phyloP scores from a whole-genome alignment of 2,329 filamentous ascomycete genomes.

The Bipolaris oryzae region DNA sequence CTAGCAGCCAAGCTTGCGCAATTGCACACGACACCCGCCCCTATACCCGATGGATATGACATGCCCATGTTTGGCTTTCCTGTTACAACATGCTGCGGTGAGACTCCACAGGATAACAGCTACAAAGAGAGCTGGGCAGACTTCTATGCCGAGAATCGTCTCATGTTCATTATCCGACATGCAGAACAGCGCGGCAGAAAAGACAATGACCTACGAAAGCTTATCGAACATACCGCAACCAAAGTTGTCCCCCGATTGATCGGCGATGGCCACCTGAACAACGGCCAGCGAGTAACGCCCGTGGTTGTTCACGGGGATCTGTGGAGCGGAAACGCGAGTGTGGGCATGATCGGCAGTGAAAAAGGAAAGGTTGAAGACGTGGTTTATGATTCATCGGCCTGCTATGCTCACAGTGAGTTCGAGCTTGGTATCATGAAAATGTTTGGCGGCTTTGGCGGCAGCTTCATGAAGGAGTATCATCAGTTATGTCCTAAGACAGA shows the following conservation, averaged over 20 bases:
- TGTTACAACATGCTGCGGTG: slow-evolving; percentile 82
- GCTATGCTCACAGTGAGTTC: slow-evolving; percentile 87
- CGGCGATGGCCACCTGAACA: slow-evolving; percentile 68
- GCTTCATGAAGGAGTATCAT: slow-evolving; percentile 80
- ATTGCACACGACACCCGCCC: slow-evolving; percentile 77
- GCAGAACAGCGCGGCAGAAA: slow-evolving; percentile 66
- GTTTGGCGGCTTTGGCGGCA: slow-evolving; percentile 83
- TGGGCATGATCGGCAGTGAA: slow-evolving; percentile 63
- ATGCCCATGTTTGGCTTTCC: slow-evolving; percentile 80
- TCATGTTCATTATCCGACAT: slow-evolving; percentile 67
- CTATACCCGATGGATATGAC: slow-evolving; percentile 63
- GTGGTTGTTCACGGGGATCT: slow-evolving; percentile 89
- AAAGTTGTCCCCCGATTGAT: slow-evolving; percentile 78
- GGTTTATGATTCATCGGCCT: slow-evolving; percentile 79
- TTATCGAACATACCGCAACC: slow-evolving; percentile 68
- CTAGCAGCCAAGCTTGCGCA: slow-evolving; percentile 78
- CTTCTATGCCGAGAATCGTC: slow-evolving; percentile 79
- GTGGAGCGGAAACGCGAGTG: slow-evolving; percentile 86
- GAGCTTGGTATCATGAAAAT: slow-evolving; percentile 94
- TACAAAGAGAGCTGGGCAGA: slow-evolving; percentile 78
- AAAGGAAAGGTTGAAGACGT: slow-evolving; percentile 74
- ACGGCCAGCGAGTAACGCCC: slow-evolving; percentile 67
- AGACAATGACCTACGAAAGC: slow-evolving; percentile 65
- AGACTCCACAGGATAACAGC: slow-evolving; percentile 79
- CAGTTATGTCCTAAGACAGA: slow-evolving; percentile 76